A percentile compares a stretch with the other conserved stretches of the same genome.
These are phyloP conservation scores for Pseudoscleropodium purum DNA, from an alignment of 225 moss, liverwort and hornwort species.

Conservation along the genomic window DNA sequence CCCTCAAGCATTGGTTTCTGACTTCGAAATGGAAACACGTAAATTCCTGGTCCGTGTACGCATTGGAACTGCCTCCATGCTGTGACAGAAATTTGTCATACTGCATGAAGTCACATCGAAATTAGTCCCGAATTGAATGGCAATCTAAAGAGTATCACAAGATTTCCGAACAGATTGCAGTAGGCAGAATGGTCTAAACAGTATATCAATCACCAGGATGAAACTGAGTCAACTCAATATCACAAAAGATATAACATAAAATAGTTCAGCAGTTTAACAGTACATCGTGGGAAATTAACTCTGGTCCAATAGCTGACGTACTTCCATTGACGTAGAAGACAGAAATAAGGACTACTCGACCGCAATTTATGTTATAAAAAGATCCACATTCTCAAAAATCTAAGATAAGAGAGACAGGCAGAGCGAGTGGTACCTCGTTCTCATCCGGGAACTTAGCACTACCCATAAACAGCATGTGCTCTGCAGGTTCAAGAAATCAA, in stretches of 20 bases:
- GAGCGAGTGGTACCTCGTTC: conserved; percentile 23
- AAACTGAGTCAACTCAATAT: not conserved
- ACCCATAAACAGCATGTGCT: conserved; percentile 63
- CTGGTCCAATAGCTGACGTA: not conserved
- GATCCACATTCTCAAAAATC: not conserved
- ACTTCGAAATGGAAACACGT: conserved; percentile 59
- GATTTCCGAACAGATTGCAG: not conserved
- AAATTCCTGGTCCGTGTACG: conserved; percentile 52
- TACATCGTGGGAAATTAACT: not conserved
- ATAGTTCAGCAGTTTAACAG: not conserved
- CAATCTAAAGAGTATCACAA: not conserved
- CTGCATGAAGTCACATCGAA: conserved; percentile 19
- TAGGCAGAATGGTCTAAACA: not conserved
- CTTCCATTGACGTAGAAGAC: not conserved
- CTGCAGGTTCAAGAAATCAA: conserved; percentile 16
- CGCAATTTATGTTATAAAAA: not conserved
- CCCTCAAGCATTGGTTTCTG: conserved; percentile 34
- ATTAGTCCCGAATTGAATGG: not conserved
- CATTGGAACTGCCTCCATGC: conserved; percentile 48
- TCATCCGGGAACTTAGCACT: conserved; percentile 52
- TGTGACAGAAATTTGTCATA: conserved; percentile 40
- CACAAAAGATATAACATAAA: not conserved
- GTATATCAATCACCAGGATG: not conserved
- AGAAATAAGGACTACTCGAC: not conserved
- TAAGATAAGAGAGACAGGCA: not conserved